Evolutionary conservation across 2,329 filamentous ascomycete species (phyloP), one percentile per base, ranked within the genome.

Genomic region (Thielaviopsis populi): DNA sequence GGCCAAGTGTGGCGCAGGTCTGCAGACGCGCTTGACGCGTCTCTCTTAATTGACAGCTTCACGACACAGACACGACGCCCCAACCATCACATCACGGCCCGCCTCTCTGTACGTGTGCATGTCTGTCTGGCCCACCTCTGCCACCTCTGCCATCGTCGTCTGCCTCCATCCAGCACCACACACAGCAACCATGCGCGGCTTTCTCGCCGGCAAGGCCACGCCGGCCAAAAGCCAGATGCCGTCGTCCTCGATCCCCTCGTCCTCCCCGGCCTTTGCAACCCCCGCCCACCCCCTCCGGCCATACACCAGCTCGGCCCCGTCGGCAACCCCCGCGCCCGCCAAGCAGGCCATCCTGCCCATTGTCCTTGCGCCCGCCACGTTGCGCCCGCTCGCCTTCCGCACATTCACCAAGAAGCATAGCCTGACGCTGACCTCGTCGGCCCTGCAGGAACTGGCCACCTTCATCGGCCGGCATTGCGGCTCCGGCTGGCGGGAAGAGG

Each of bases 371-470:
- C 88, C 91, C 0, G 84, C 90, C 10, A 95, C 89, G 0, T 77
- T 99, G 48, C 82, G 95, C 67, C 92, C 94, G 1, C 80, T 97
- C 22, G 95, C 94, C 8, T 97, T 99, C 71, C 85, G 94, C 58
- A 95, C 89, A 0, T 95, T 99, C 69, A 99, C 94, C 1, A 96
- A 96, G 74, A 99, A 97, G 72, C 90, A 99, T 75, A 95, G 92
- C 69, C 79, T 99, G 64, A 97, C 91, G 0, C 83, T 99, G 62
- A 91, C 89, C 7, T 94, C 92, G 0, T 84, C 91, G 0, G 90
- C 94, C 0, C 78, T 99, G 4, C 86, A 92, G 73, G 83, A 88
- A 58, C 80, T 99, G 40, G 91, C 94, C 22, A 81, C 83, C 0
- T 99, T 99, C 73, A 87, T 99, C 62, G 95, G 94, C 11, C 86